Conservation (phyloP, 768 basidiomycete genomes). For the Lentinula detonsa region DNA sequence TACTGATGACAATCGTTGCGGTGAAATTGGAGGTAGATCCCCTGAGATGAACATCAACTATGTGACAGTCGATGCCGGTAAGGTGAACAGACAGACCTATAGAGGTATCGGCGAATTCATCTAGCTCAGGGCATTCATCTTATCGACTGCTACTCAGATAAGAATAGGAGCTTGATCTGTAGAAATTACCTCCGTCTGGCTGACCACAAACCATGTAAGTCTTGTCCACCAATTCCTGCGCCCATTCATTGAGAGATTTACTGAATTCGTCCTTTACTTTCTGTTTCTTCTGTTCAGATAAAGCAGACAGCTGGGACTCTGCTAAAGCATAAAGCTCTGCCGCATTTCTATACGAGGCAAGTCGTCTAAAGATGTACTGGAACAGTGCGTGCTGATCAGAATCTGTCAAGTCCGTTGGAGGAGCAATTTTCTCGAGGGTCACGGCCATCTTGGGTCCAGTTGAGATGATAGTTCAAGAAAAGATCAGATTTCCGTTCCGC, state of each 20-base stretch:
- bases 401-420: slow-evolving; percentile 33
- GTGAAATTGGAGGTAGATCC: slow-evolving; percentile 32
- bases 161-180: not conserved
- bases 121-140: slow-evolving; percentile 38
- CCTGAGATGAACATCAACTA: not conserved
- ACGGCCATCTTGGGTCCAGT: not conserved
- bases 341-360: slow-evolving; percentile 42
- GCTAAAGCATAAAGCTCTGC: slow-evolving; percentile 29
- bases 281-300: slow-evolving; percentile 10
- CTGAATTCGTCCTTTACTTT: slow-evolving; percentile 24
- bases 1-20: slow-evolving; percentile 30
- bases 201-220: slow-evolving; percentile 40
- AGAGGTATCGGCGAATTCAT: slow-evolving; percentile 40
- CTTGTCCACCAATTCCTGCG: slow-evolving; percentile 33
- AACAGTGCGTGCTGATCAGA: slow-evolving; percentile 31
- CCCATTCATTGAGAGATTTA: slow-evolving; percentile 36
- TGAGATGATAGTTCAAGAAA: not conserved
- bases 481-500: not conserved
- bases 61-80: not conserved
- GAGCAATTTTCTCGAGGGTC: slow-evolving; percentile 13
- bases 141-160: not conserved
- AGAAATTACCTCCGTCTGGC: slow-evolving; percentile 28
- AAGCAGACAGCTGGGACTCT: slow-evolving; percentile 23
- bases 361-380: slow-evolving; percentile 33
- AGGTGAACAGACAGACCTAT: slow-evolving; percentile 11